Evolutionary conservation across 1,284 basidiomycete species (phyloP).

Genomic region (Ceratobasidium papillatum): DNA sequence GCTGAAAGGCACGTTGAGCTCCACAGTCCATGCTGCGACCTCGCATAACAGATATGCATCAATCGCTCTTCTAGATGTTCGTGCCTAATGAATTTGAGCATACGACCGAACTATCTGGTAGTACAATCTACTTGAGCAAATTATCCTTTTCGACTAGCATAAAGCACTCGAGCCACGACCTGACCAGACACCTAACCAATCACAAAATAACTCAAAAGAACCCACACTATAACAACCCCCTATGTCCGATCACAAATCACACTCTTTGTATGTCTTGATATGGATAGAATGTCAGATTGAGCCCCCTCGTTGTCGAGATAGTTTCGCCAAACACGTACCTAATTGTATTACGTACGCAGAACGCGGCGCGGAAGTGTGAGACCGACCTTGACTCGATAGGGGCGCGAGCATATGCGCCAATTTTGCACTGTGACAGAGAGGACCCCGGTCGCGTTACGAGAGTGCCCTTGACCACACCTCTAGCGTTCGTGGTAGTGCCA

Average conservation of each 20-base stretch:
- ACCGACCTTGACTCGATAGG: neutral
- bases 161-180: neutral
- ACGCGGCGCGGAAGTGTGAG: neutral
- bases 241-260: neutral
- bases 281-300: too few species aligned
- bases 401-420: slow-evolving; percentile 1
- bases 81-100: neutral
- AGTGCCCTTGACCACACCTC: slow-evolving; percentile 16
- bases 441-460: neutral
- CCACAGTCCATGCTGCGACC: neutral
- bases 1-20: neutral
- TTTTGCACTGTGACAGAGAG: slow-evolving; percentile 10
- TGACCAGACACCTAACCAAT: too few species aligned
- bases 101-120: neutral
- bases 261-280: neutral
- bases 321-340: neutral
- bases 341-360: neutral
- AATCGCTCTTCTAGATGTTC: neutral
- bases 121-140: neutral
- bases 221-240: neutral
- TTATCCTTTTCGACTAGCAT: neutral
- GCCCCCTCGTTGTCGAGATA: neutral
- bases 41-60: neutral
- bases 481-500: neutral
- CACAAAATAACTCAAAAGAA: neutral